These are phyloP conservation scores for Podospora bellae-mahoneyi DNA, from an alignment of 495 filamentous ascomycete genomes.

Conservation along the genomic window DNA sequence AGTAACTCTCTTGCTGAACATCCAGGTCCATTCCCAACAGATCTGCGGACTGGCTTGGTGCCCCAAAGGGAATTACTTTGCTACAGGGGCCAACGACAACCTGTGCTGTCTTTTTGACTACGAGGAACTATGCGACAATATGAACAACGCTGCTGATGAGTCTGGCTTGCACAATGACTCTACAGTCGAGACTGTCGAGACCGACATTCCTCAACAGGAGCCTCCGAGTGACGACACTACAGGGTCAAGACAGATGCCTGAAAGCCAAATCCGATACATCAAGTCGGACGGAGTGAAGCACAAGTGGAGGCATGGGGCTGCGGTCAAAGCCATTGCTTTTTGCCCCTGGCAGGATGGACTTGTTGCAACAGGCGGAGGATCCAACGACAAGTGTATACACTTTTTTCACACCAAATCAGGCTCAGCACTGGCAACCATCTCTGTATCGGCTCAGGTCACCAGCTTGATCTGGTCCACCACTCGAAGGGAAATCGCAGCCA, in stretches of 20 bases:
- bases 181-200: background rate
- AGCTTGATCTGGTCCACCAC: constrained; percentile 86
- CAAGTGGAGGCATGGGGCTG: constrained; percentile 74
- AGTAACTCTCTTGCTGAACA: constrained; percentile 72
- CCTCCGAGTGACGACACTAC: background rate
- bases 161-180: background rate
- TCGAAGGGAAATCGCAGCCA: constrained; percentile 83
- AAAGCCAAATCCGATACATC: constrained; percentile 25
- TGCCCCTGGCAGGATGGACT: constrained; percentile 90
- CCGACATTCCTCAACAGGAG: background rate
- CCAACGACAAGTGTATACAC: constrained; percentile 92
- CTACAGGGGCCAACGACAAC: constrained; percentile 92
- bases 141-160: background rate
- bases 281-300: constrained; percentile 60
- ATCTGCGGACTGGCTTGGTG: constrained; percentile 93
- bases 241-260: background rate
- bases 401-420: constrained; percentile 90
- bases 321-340: constrained; percentile 96
- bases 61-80: constrained; percentile 68
- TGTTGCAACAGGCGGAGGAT: constrained; percentile 87
- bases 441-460: constrained; percentile 90
- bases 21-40: constrained; percentile 80
- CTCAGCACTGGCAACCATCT: constrained; percentile 82
- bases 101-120: constrained; percentile 77
- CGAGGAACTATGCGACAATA: constrained; percentile 12